These are phyloP conservation scores for Amanita rimosa DNA, from an alignment of 768 basidiomycete genomes.

Conservation along the genomic window DNA sequence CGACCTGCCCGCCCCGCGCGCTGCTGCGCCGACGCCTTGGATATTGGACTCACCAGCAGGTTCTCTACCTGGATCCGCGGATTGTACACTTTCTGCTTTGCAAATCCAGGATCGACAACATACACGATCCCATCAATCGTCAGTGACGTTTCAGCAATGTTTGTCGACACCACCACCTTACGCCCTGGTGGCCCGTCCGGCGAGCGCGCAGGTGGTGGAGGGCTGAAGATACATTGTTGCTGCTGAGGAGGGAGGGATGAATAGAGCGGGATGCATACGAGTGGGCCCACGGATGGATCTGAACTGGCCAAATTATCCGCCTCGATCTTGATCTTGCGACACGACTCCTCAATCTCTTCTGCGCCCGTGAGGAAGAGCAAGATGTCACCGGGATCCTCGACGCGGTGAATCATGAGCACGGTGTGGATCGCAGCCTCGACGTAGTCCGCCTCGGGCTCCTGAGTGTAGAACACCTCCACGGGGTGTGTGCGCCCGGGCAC, in stretches of 20 bases:
- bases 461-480: slow-evolving; percentile 71
- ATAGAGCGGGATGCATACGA: slow-evolving; percentile 51
- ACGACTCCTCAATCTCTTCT: slow-evolving; percentile 58
- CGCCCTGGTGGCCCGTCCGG: slow-evolving; percentile 43
- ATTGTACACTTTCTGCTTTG: slow-evolving; percentile 87
- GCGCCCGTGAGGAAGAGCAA: slow-evolving; percentile 90
- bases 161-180: slow-evolving; percentile 86
- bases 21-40: slow-evolving; percentile 82
- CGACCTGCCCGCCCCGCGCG: slow-evolving; percentile 89
- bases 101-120: slow-evolving; percentile 81
- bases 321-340: background rate
- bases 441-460: slow-evolving; percentile 57
- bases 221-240: slow-evolving; percentile 84
- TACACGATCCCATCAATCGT: slow-evolving; percentile 95
- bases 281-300: slow-evolving; percentile 40
- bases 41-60: slow-evolving; percentile 85
- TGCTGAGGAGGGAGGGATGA: slow-evolving; percentile 82
- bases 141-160: slow-evolving; percentile 91
- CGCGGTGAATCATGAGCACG: background rate
- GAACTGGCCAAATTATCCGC: slow-evolving; percentile 37
- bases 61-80: slow-evolving; percentile 83
- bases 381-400: slow-evolving; percentile 67
- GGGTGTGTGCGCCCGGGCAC: slow-evolving; percentile 91
- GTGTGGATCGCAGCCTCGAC: slow-evolving; percentile 21
- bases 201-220: slow-evolving; percentile 54